phyloP scores from a whole-genome alignment of 2,329 filamentous ascomycete species.

The Acarospora socialis region DNA sequence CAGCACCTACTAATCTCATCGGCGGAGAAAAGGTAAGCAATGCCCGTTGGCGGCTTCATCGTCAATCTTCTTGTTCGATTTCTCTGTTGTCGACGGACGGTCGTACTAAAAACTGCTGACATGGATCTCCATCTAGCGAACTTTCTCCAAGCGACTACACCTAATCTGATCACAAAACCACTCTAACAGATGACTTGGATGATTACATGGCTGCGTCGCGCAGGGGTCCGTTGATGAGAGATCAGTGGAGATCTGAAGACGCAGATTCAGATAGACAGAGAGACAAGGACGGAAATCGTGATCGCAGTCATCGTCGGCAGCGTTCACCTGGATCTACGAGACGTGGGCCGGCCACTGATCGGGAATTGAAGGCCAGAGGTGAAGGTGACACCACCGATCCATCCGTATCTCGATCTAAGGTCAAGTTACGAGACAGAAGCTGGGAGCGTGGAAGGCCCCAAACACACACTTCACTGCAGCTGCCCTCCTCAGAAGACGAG shows the following conservation, averaged over 20 bases:
- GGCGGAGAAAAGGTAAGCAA: too few species aligned
- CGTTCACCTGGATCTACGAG: conserved; percentile 17
- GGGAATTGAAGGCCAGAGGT: conserved; percentile 14
- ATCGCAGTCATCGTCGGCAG: conserved; percentile 22
- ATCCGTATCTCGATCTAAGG: conserved; percentile 1
- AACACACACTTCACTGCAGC: too few species aligned
- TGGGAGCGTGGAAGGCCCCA: background rate
- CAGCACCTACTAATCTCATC: too few species aligned
- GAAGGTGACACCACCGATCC: conserved; percentile 10
- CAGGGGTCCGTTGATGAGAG: conserved; percentile 36
- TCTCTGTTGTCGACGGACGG: too few species aligned
- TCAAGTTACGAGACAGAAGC: background rate
- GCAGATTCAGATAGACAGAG: conserved; percentile 24
- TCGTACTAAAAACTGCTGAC: too few species aligned
- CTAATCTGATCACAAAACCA: background rate
- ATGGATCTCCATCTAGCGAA: background rate
- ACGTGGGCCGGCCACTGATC: conserved; percentile 15
- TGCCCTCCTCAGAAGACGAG: too few species aligned
- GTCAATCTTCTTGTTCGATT: too few species aligned
- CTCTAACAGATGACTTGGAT: conserved; percentile 27
- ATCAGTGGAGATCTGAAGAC: conserved; percentile 34
- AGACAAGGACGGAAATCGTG: conserved; percentile 28
- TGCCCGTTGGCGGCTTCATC: too few species aligned
- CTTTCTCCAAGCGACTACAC: conserved; percentile 1
- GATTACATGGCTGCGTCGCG: conserved; percentile 36